phyloP scores from a whole-genome alignment of 208 protist species.

The Sergeia podlipaevii region DNA sequence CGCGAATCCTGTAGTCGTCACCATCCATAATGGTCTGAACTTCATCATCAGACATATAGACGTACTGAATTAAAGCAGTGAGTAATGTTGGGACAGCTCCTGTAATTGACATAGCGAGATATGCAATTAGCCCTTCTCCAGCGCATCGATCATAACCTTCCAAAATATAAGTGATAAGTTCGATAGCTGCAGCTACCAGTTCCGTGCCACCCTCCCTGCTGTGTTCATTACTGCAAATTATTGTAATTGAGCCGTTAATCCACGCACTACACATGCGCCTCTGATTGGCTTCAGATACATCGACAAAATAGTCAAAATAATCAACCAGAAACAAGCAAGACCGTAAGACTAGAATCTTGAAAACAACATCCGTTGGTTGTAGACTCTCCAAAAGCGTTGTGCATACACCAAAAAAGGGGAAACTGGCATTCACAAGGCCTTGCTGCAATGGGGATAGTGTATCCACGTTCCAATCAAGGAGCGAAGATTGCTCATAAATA shows the following conservation, averaged over 20 bases:
- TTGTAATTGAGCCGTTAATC: conserved; percentile 38
- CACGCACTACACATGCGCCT: conserved; percentile 35
- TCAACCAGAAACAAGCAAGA: conserved; percentile 75
- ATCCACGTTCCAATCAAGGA: conserved; percentile 86
- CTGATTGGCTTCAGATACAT: conserved; percentile 27
- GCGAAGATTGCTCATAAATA: conserved; percentile 73
- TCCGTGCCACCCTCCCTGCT: conserved; percentile 33
- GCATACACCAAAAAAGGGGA: conserved; percentile 52
- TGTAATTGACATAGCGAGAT: conserved; percentile 42
- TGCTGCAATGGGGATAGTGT: conserved; percentile 68
- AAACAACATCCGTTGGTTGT: conserved; percentile 43
- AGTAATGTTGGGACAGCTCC: conserved; percentile 31
- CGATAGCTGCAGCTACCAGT: conserved; percentile 55
- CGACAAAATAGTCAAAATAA: conserved; percentile 76
- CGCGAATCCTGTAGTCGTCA: conserved; percentile 75
- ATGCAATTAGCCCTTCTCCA: conserved; percentile 36
- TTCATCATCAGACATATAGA: conserved; percentile 70
- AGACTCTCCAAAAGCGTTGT: conserved; percentile 51
- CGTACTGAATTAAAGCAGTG: conserved; percentile 47
- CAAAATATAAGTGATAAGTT: conserved; percentile 52
- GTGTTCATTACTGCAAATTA: conserved; percentile 30
- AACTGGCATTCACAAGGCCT: conserved; percentile 60
- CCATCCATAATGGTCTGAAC: conserved; percentile 59
- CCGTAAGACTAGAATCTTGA: conserved; percentile 60
- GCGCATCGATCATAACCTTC: conserved; percentile 56